Conservation (phyloP, 306 rosid genomes). For the Canavalia gladiata region DNA sequence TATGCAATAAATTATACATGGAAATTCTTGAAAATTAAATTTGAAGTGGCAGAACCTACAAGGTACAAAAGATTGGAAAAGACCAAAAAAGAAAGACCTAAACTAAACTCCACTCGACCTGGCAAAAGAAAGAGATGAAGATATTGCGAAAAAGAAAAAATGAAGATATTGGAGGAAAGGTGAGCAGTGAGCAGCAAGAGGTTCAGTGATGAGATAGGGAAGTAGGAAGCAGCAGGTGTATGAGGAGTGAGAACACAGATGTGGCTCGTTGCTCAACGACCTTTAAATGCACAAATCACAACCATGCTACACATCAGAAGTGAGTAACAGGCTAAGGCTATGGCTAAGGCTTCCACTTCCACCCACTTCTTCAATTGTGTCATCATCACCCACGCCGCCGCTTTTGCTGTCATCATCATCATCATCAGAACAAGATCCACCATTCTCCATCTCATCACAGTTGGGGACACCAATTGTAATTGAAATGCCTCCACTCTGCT, state of each 20-base stretch:
- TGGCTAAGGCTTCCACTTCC: too few species aligned
- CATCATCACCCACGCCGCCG: constrained; percentile 51
- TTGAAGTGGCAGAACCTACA: too few species aligned
- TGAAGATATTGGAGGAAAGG: background rate
- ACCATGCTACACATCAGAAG: too few species aligned
- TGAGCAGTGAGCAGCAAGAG: constrained; percentile 45
- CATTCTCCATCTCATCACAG: constrained; percentile 47
- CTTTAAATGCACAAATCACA: background rate
- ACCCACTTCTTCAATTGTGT: background rate
- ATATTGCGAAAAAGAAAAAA: background rate
- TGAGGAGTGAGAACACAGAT: constrained; percentile 19
- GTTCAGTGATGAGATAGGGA: background rate
- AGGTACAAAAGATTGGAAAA: too few species aligned
- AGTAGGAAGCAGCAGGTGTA: too few species aligned
- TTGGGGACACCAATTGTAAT: background rate
- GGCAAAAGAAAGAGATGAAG: too few species aligned
- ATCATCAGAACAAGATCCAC: background rate
- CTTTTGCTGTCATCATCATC: constrained; percentile 31
- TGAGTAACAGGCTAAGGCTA: too few species aligned
- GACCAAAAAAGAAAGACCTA: too few species aligned
- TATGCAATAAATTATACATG: too few species aligned
- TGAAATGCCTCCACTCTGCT: background rate
- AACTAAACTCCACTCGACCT: too few species aligned
- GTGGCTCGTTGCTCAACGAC: constrained; percentile 50
- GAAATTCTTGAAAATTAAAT: too few species aligned